Evolutionary conservation across 1,284 basidiomycete genomes (phyloP).

Genomic region (Schizophyllum commune): DNA sequence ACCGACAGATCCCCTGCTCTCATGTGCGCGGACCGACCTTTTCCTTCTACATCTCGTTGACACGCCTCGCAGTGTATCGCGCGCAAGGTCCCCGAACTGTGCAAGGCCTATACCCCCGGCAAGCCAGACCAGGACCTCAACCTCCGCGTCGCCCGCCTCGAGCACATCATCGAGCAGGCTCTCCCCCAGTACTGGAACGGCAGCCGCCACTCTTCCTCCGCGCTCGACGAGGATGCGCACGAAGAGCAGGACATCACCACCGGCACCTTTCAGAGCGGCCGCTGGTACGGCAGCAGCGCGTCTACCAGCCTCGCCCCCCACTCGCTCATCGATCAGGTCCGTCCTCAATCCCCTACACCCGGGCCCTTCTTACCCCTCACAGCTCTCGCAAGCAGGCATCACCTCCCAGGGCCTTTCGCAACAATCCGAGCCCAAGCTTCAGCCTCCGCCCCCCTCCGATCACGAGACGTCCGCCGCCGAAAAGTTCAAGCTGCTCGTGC

Average conservation of each 20-base stretch:
- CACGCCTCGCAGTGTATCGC: slow-evolving; percentile 52
- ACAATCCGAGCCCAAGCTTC: slow-evolving; percentile 2
- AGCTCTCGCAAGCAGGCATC: slow-evolving; percentile 58
- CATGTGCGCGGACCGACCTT: slow-evolving; percentile 44
- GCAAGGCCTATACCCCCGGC: slow-evolving; percentile 79
- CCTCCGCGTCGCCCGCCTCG: slow-evolving; percentile 61
- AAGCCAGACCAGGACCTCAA: slow-evolving; percentile 76
- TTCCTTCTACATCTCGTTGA: slow-evolving; percentile 2
- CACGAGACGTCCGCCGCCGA: slow-evolving; percentile 66
- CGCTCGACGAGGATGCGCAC: slow-evolving; percentile 50
- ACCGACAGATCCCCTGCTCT: slow-evolving; percentile 73
- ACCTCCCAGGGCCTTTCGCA: slow-evolving; percentile 17
- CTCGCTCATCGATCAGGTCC: slow-evolving; percentile 71
- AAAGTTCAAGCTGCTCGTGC: slow-evolving; percentile 73
- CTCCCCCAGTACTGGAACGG: slow-evolving; percentile 57
- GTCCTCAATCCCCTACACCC: slow-evolving; percentile 12
- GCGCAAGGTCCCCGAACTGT: slow-evolving; percentile 76
- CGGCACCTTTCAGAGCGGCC: slow-evolving; percentile 74
- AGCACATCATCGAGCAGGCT: slow-evolving; percentile 72
- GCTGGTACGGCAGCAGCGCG: slow-evolving; percentile 78
- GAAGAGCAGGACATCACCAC: slow-evolving; percentile 68
- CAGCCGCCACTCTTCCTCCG: slow-evolving; percentile 25
- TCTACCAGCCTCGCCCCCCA: slow-evolving; percentile 71
- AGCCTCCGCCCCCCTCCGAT: slow-evolving; percentile 11
- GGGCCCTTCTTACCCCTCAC: slow-evolving; percentile 5